Percentiles rank a stretch among this genome's conserved stretches.
These are phyloP conservation scores for Clitopilus hobsonii DNA, from an alignment of 768 basidiomycete species.

Conservation along the genomic window DNA sequence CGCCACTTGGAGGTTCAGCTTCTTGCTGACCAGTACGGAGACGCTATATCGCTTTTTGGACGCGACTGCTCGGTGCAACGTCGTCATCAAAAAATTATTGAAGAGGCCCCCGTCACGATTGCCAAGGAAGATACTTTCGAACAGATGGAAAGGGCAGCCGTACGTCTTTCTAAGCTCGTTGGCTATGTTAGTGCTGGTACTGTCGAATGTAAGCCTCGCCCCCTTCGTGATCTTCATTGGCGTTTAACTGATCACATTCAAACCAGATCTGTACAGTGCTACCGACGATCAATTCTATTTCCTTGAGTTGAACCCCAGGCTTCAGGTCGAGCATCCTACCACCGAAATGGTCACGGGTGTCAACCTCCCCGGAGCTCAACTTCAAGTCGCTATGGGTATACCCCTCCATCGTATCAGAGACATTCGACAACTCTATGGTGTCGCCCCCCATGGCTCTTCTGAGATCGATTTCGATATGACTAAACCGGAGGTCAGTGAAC, in stretches of 20 bases:
- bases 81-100: slow-evolving; percentile 99
- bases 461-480: slow-evolving; percentile 97
- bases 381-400: slow-evolving; percentile 97
- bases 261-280: slow-evolving; percentile 87
- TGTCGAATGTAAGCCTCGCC: slow-evolving; percentile 74
- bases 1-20: slow-evolving; percentile 98
- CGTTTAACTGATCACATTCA: slow-evolving; percentile 5
- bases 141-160: slow-evolving; percentile 99
- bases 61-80: slow-evolving; percentile 99
- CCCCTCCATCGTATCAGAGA: slow-evolving; percentile 94
- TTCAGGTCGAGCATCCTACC: slow-evolving; percentile 99
- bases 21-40: slow-evolving; percentile 98
- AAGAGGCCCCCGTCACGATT: slow-evolving; percentile 98
- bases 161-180: slow-evolving; percentile 96
- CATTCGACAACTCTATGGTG: slow-evolving; percentile 93
- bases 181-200: slow-evolving; percentile 99
- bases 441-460: slow-evolving; percentile 82
- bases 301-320: slow-evolving; percentile 97
- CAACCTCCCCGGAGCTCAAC: slow-evolving; percentile 94
- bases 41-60: slow-evolving; percentile 97
- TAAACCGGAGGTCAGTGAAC: slow-evolving; percentile 79
- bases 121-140: slow-evolving; percentile 90
- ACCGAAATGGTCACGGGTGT: slow-evolving; percentile 99
- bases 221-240: too few relatives aligned
- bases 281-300: slow-evolving; percentile 94